Evolutionary conservation across 148 eudicot genomes (phyloP).

Genomic region (Rheum nobile): DNA sequence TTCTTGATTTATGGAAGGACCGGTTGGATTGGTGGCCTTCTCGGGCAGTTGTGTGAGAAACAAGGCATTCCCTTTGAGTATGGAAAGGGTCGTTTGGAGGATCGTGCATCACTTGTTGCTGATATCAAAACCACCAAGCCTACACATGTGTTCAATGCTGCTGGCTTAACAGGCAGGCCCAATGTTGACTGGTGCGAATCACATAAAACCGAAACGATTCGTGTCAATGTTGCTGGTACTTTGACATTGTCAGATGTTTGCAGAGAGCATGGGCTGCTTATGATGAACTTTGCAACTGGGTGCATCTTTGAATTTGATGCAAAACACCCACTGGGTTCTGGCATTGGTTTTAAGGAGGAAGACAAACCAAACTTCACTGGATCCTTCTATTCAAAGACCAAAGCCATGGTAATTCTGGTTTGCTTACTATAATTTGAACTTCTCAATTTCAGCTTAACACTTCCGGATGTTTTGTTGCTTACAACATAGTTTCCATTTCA

Average conservation of each 20-base stretch:
- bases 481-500: constrained; percentile 3
- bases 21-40: constrained; percentile 24
- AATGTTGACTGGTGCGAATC: constrained; percentile 22
- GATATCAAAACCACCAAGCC: constrained; percentile 15
- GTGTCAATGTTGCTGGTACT: constrained; percentile 17
- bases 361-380: constrained; percentile 21
- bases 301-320: constrained; percentile 21
- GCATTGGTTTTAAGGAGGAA: constrained; percentile 24
- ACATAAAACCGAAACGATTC: constrained; percentile 16
- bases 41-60: constrained; percentile 19
- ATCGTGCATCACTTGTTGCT: constrained; percentile 13
- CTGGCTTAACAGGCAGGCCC: constrained; percentile 20
- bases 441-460: neutral
- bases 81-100: constrained; percentile 19
- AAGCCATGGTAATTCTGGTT: constrained; percentile 17
- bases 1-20: constrained; percentile 22
- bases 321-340: constrained; percentile 18
- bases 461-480: neutral
- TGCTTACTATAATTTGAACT: neutral
- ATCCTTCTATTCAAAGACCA: constrained; percentile 20
- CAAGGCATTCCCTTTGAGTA: constrained; percentile 22
- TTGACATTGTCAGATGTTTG: constrained; percentile 24
- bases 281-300: constrained; percentile 20
- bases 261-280: constrained; percentile 17
- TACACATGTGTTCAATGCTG: constrained; percentile 23